Evolutionary conservation across 257 asterid species (phyloP).

Genomic region (Solanum clarkiae): DNA sequence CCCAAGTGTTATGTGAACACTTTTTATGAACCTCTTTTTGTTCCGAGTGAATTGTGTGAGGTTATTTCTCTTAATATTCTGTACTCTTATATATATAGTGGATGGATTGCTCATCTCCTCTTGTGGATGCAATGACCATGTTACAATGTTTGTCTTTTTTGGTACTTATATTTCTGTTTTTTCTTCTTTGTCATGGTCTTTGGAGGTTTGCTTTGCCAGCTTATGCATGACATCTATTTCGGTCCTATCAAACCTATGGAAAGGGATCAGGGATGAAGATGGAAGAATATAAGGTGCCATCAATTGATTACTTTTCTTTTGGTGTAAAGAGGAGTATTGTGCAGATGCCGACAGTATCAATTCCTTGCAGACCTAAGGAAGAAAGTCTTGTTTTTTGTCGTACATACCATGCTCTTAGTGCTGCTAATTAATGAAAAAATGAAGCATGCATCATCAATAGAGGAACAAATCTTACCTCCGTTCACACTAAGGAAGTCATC

Average conservation of each 20-base stretch:
- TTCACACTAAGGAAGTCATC: constrained; percentile 71
- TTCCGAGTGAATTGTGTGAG: too few relatives aligned
- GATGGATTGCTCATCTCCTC: too few relatives aligned
- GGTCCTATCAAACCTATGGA: neutral
- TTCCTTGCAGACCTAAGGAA: neutral
- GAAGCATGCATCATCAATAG: neutral
- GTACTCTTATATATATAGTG: too few relatives aligned
- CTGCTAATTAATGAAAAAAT: neutral
- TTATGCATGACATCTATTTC: too few relatives aligned
- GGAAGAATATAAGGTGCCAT: neutral
- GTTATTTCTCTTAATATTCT: too few relatives aligned
- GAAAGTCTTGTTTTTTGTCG: neutral
- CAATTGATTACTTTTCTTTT: neutral
- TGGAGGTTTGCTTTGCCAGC: too few relatives aligned
- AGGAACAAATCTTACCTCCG: constrained; percentile 50
- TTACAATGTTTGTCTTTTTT: too few relatives aligned
- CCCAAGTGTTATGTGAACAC: too few relatives aligned
- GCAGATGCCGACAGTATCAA: neutral
- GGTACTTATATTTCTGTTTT: too few relatives aligned
- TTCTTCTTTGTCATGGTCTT: too few relatives aligned
- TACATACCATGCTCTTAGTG: neutral
- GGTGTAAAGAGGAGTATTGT: neutral
- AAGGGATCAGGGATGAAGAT: neutral
- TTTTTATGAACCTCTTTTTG: too few relatives aligned
- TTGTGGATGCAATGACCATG: too few relatives aligned